Evolutionary conservation across 768 basidiomycete species (phyloP), one percentile per base, ranked within the genome.

Genomic region (Cystobasidium ongulense): DNA sequence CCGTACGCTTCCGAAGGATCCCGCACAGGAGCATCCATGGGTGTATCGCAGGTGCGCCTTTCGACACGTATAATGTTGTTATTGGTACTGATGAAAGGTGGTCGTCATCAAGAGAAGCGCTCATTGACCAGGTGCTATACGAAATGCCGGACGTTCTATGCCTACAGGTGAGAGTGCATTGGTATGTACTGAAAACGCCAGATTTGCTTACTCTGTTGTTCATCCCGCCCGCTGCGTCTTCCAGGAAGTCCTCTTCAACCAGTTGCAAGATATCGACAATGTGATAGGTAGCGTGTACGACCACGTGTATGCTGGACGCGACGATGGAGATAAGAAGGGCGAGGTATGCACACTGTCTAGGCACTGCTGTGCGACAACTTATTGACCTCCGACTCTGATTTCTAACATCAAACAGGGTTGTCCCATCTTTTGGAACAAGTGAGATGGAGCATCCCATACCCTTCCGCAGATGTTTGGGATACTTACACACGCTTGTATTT

Each of bases 231-330:
- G n/a, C n/a, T n/a, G n/a, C n/a, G n/a, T n/a, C n/a, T n/a, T n/a
- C n/a, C 76, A 77, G 59, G 77, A 78, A 63, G 77, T 70, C n/a
- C 29, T 76, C 4, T 46, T 66, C 1, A n/a, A 63, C n/a, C 77
- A 78, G 72, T 1, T 71, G 0, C 27, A 38, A 27, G 77, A 78
- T 27, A 31, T 78, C 1, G 8, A 7, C 15, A 43, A 8, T 25
- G 57, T 76, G 17, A 23, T 78, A 21, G 73, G 73, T 1, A 61
- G 52, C 0, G 52, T 43, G 29, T 78, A 52, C 23, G 76, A 41
- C 0, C 35, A 29, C 1, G 75, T 78, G n/a, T 75, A 74, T 17
- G 76, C 75, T 7, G 77, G 77, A 21, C 68, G 68, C 1, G 68
- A 71, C 10, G 68, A 71, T 39, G 68, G 68, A 4, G 29, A 71